These are phyloP conservation scores for Lachnum nothofagi DNA, from an alignment of 2,329 filamentous ascomycete genomes.

Conservation along the genomic window DNA sequence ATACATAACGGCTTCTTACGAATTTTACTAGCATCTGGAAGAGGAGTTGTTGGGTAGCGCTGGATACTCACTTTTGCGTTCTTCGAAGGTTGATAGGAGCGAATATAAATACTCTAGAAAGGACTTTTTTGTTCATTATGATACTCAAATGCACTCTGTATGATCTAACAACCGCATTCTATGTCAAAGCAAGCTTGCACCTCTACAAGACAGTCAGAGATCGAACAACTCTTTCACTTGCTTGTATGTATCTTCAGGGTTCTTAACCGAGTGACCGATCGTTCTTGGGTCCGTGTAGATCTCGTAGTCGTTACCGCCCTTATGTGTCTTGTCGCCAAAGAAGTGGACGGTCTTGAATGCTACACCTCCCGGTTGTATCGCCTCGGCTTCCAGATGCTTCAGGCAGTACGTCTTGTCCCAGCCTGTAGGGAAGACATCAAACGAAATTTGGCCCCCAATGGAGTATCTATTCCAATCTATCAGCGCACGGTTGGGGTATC, in stretches of 20 bases:
- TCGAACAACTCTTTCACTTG: slow-evolving; percentile 78
- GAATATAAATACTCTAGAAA: too few relatives aligned
- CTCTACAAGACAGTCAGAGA: slow-evolving; percentile 39
- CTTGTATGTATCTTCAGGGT: slow-evolving; percentile 75
- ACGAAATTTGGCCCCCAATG: slow-evolving; percentile 95
- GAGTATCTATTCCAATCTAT: slow-evolving; percentile 59
- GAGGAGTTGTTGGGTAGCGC: slow-evolving; percentile 1
- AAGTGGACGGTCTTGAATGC: slow-evolving; percentile 89
- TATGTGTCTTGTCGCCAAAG: slow-evolving; percentile 92
- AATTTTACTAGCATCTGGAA: neutral
- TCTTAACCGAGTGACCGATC: slow-evolving; percentile 76
- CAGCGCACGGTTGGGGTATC: slow-evolving; percentile 2
- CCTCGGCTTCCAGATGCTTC: slow-evolving; percentile 77
- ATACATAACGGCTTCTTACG: too few relatives aligned
- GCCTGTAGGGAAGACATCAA: slow-evolving; percentile 92
- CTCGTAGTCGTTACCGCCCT: slow-evolving; percentile 93
- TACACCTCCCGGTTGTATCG: slow-evolving; percentile 62
- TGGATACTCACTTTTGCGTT: too few relatives aligned
- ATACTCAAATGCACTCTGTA: too few relatives aligned
- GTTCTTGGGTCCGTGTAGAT: slow-evolving; percentile 81
- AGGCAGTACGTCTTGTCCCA: slow-evolving; percentile 99
- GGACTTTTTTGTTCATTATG: too few relatives aligned
- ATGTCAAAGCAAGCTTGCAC: neutral
- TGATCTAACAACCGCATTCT: too few relatives aligned
- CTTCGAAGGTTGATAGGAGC: too few relatives aligned